Evolutionary conservation across 1,284 basidiomycete species (phyloP), one percentile per base, ranked within the genome.

Genomic region (Acaromyces ingoldii): DNA sequence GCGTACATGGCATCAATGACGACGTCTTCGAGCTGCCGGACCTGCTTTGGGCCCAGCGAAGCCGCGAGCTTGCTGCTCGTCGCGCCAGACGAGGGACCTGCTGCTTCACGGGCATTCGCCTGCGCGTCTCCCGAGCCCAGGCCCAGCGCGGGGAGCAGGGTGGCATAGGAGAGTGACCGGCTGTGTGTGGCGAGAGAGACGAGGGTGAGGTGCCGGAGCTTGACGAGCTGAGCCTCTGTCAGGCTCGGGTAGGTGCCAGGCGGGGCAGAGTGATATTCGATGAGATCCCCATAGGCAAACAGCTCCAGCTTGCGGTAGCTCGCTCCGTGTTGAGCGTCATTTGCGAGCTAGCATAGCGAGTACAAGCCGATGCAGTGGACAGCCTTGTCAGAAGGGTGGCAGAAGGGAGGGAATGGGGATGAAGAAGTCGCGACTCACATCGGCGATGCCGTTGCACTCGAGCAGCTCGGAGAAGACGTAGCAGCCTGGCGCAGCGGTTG

Each of bases 1-100:
- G 88, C 83, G 75, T 96, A 97, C 72, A 96, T 89, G 7, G 86
- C 85, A 67, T 96, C 91, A 74, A 98, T 96, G 74, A 96, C 87
- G 59, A 95, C 82, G 75, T 96, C 91, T 75, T 97, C 93, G 3
- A 97, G 83, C 59, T 88, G 87, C 7, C 65, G 50, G 1, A 49
- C 43, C 13, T n/a, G 31, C 6, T 11, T 17, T 13, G 21, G 19
- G 37, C 29, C n/a, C 17, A n/a, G 19, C 21, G 38, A 26, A 15
- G 26, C 41, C 33, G 29, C 28, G 40, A 29, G 34, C 19, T 19
- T 10, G 24, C 19, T 45, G 17, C 42, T 25, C 15, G 2, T 30
- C n/a, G n/a, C n/a, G n/a, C n/a, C n/a, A n/a, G n/a, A n/a, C 29
- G 1, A 29, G 5, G 31, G 34, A 4, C 6, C 31, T 6, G 19